Base-by-base conservation (phyloP, 805 yeast species). In the Kodamaea kakaduensis region DNA sequence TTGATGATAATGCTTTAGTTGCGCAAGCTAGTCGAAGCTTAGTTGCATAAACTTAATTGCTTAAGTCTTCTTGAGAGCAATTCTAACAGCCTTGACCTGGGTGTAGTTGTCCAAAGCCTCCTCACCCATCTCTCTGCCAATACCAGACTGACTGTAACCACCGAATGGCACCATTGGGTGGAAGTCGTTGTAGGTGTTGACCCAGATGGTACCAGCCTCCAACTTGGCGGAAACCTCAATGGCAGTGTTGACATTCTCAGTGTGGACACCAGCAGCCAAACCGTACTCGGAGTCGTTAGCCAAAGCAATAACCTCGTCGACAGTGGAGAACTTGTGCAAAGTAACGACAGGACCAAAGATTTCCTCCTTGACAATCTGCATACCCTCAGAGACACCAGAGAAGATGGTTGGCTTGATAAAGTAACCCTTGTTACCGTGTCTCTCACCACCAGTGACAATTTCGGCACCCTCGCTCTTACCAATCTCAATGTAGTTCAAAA, bases 321-420 rank as follows among this genome's bases (percentile, higher is more conserved):
- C 79, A 45, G 85, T 78, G 52, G 71, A 69, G 69, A 89, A 89
- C 70, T 86, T 87, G 51, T 84, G 69, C 41, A 86, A 76, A 15
- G 88, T 78, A 41, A 85, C 90, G 40, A 89, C 93, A 24, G 97
- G 97, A 38, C 97, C 97, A 51, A 89, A 88, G 58, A 88, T 85
- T 73, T 88, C 97, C 59, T 88, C 96, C 59, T 71, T 75, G 49
- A 84, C 87, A 58, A 89, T 78, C 47, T 71, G 68, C 81, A 78
- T 79, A 55, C 78, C 69, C 58, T 80, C 83, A 15, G 69, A 70
- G 45, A 86, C 95, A 54, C 84, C 87, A 46, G 84, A 81, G 57
- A 88, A 85, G 52, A 89, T 74, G 25, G 97, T 88, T 59, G 97
- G 96, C 57, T 71, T 72, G 44, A 83, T 54, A 49, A 75, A 83